Percentiles rank a stretch among this genome's conserved stretches.
These are phyloP conservation scores for Boechera divaricarpa DNA, from an alignment of 345 rosid species.

Conservation along the genomic window DNA sequence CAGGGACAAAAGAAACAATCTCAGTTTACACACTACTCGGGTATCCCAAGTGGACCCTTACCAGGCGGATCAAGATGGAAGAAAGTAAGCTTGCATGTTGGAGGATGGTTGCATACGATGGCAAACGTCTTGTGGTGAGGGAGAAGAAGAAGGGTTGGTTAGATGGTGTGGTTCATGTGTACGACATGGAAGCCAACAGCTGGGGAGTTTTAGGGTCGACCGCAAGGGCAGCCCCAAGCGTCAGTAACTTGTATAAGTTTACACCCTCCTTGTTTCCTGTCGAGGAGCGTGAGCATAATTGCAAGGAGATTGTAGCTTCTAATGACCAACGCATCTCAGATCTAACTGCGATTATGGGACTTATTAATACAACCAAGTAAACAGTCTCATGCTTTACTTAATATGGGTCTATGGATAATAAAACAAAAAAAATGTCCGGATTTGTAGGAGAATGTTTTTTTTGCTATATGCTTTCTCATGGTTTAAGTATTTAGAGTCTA, in stretches of 20 bases:
- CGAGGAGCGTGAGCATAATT: too few relatives aligned
- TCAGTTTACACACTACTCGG: neutral
- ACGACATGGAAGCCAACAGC: neutral
- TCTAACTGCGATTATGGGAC: neutral
- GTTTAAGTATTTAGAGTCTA: too few relatives aligned
- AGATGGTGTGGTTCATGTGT: neutral
- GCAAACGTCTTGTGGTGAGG: neutral
- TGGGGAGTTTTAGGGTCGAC: neutral
- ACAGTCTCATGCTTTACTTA: too few relatives aligned
- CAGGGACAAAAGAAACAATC: neutral
- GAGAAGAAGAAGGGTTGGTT: neutral
- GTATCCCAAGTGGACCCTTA: neutral
- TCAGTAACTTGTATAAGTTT: neutral
- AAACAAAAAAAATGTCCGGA: too few relatives aligned
- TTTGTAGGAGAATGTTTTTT: too few relatives aligned
- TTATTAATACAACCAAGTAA: too few relatives aligned
- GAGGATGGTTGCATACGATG: neutral
- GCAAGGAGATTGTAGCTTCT: too few relatives aligned
- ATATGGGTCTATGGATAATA: too few relatives aligned
- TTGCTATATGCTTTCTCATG: too few relatives aligned
- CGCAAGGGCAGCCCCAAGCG: too few relatives aligned
- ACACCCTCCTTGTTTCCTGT: too few relatives aligned
- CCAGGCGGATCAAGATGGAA: neutral
- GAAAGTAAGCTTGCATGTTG: too few relatives aligned
- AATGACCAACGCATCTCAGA: neutral